These are phyloP conservation scores for Aspergillus transmontanensis DNA, from an alignment of 2,329 filamentous ascomycete genomes.

Conservation along the genomic window DNA sequence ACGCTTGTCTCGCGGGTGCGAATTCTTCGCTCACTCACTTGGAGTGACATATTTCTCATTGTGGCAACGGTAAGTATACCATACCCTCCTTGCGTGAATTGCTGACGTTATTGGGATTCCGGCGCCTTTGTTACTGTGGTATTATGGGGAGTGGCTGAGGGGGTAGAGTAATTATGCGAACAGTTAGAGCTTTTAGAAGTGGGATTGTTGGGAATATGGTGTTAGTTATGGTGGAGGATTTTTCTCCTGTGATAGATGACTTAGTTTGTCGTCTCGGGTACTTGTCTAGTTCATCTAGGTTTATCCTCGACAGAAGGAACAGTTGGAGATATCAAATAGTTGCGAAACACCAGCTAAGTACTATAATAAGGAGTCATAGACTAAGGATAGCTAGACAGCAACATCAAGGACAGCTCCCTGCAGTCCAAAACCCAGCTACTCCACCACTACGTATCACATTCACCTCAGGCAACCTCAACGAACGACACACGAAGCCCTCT, in stretches of 20 bases:
- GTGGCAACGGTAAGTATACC: neutral
- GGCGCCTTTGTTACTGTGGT: neutral
- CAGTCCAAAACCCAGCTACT: neutral
- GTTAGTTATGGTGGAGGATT: too few relatives aligned
- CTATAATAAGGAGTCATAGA: neutral
- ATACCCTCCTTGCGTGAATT: neutral
- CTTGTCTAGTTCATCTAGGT: too few relatives aligned
- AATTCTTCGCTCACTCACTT: neutral
- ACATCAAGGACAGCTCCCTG: neutral
- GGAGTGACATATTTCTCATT: neutral
- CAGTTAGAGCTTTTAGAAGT: neutral
- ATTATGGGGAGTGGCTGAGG: neutral
- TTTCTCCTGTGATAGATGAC: neutral
- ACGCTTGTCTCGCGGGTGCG: slow-evolving; percentile 4
- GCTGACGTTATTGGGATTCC: neutral
- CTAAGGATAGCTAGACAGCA: neutral
- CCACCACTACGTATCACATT: too few relatives aligned
- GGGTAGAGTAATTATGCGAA: neutral
- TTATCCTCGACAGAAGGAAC: too few relatives aligned
- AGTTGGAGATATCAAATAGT: neutral
- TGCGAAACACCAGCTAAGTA: neutral
- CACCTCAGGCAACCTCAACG: neutral
- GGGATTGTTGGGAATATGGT: too few relatives aligned
- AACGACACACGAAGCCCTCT: accelerated
- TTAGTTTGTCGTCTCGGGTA: too few relatives aligned